Evolutionary conservation across 495 filamentous ascomycete species (phyloP).

Genomic region (Neurospora sp.): DNA sequence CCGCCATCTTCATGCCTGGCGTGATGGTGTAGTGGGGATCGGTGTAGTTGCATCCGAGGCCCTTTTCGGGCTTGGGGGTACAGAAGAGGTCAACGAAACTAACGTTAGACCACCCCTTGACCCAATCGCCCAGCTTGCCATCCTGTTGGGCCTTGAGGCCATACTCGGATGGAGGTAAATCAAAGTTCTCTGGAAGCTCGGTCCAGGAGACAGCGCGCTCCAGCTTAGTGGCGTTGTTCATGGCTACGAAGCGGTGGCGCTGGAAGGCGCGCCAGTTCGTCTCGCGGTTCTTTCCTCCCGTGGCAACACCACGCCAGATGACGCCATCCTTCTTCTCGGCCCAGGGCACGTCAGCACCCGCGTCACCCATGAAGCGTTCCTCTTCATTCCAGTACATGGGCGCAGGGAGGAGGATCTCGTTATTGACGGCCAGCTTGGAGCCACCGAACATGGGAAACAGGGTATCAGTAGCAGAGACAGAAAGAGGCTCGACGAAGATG

Average conservation of each 20-base stretch:
- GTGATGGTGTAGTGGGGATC: conserved; percentile 32
- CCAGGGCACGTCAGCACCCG: conserved; percentile 41
- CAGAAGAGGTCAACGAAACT: conserved; percentile 38
- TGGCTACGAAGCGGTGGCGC: conserved; percentile 60
- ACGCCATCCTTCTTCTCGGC: conserved; percentile 40
- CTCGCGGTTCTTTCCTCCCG: conserved; percentile 52
- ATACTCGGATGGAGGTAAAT: conserved; percentile 26
- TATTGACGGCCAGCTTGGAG: conserved; percentile 67
- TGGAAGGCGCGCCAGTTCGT: conserved; percentile 63
- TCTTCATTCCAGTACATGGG: conserved; percentile 68
- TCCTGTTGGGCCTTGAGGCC: conserved; percentile 17
- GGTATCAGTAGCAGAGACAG: conserved; percentile 40
- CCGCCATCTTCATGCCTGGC: conserved; percentile 32
- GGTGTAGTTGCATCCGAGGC: conserved; percentile 40
- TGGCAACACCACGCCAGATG: conserved; percentile 63
- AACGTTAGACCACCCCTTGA: conserved; percentile 25
- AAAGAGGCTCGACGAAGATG: conserved; percentile 57
- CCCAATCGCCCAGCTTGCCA: conserved; percentile 27
- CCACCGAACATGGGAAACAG: conserved; percentile 67
- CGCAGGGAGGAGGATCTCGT: conserved; percentile 70
- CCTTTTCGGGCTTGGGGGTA: conserved; percentile 14
- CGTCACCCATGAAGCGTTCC: conserved; percentile 55
- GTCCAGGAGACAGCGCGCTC: conserved; percentile 25
- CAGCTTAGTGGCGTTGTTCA: conserved; percentile 56
- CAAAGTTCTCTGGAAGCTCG: conserved; percentile 22